A percentile compares a stretch with the other conserved stretches of the same genome.
phyloP scores from a whole-genome alignment of 2,329 filamentous ascomycete genomes.

The Diaporthe citriasiana region DNA sequence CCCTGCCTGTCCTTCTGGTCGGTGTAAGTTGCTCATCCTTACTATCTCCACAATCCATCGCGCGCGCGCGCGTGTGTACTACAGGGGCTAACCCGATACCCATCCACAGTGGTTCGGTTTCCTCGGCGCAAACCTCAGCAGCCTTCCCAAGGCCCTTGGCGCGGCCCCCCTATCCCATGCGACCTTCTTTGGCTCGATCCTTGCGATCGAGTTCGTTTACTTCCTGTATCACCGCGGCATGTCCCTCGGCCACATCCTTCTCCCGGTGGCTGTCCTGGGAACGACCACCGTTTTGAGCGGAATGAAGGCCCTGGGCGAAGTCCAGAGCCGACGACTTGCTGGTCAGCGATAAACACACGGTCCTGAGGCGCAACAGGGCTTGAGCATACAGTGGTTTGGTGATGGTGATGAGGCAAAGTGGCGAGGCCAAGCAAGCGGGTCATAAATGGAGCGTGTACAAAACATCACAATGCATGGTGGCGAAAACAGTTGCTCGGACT shows the following conservation, averaged over 20 bases:
- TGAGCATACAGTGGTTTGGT: background rate
- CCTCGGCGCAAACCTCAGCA: slow-evolving; percentile 86
- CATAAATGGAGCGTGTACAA: slow-evolving; percentile 29
- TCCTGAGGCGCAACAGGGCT: background rate
- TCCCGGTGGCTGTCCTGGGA: slow-evolving; percentile 77
- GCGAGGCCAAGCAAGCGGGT: background rate
- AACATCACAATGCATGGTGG: slow-evolving; percentile 35
- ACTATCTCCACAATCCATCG: background rate
- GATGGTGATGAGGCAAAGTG: background rate
- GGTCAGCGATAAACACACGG: slow-evolving; percentile 68
- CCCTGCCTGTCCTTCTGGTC: slow-evolving; percentile 80
- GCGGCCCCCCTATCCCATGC: slow-evolving; percentile 84
- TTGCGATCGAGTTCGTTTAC: slow-evolving; percentile 92
- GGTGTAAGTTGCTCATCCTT: slow-evolving; percentile 65
- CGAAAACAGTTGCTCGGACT: background rate
- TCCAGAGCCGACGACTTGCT: slow-evolving; percentile 87
- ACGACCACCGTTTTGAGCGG: slow-evolving; percentile 86
- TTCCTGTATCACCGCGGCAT: slow-evolving; percentile 94
- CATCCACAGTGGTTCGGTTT: slow-evolving; percentile 75
- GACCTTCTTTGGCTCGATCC: slow-evolving; percentile 87
- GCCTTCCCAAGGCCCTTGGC: slow-evolving; percentile 81
- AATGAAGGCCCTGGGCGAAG: slow-evolving; percentile 90
- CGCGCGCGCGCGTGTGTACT: background rate
- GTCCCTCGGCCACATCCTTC: slow-evolving; percentile 92
- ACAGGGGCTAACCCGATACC: slow-evolving; percentile 13